Percentiles rank a stretch among this genome's conserved stretches.
phyloP scores from a whole-genome alignment of 495 filamentous ascomycete species.

The Lineolata rhizophorae region DNA sequence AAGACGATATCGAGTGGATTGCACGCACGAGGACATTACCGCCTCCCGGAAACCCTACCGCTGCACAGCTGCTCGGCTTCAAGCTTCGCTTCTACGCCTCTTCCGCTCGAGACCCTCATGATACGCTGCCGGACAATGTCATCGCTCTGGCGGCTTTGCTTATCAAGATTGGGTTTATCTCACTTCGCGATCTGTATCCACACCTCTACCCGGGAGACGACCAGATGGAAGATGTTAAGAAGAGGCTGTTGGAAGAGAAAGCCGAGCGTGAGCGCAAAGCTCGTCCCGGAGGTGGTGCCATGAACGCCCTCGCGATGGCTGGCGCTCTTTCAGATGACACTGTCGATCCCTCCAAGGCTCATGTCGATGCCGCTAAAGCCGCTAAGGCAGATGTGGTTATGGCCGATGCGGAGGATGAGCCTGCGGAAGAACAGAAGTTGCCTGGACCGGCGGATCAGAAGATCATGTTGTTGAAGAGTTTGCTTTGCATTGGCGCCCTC shows the following conservation, averaged over 20 bases:
- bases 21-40: slow-evolving; percentile 57
- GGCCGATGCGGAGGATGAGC: slow-evolving; percentile 14
- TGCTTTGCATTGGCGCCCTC: slow-evolving; percentile 77
- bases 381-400: too few species aligned
- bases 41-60: slow-evolving; percentile 67
- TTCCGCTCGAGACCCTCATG: slow-evolving; percentile 40
- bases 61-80: slow-evolving; percentile 89
- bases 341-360: slow-evolving; percentile 12
- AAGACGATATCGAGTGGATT: slow-evolving; percentile 45
- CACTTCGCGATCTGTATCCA: slow-evolving; percentile 77
- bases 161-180: slow-evolving; percentile 95
- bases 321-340: slow-evolving; percentile 75
- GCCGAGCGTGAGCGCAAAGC: slow-evolving; percentile 48
- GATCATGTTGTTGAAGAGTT: slow-evolving; percentile 55
- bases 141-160: slow-evolving; percentile 76
- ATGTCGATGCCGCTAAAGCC: slow-evolving; percentile 29
- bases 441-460: slow-evolving; percentile 72
- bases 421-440: slow-evolving; percentile 32
- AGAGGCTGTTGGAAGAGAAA: slow-evolving; percentile 50
- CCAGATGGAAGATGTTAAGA: slow-evolving; percentile 42
- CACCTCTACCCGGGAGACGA: slow-evolving; percentile 78
- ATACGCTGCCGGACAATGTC: slow-evolving; percentile 68
- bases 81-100: slow-evolving; percentile 85
- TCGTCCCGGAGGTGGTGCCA: slow-evolving; percentile 38
- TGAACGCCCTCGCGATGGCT: slow-evolving; percentile 80